phyloP scores from a whole-genome alignment of 1,284 basidiomycete genomes.

The Apiotrichum gracile region DNA sequence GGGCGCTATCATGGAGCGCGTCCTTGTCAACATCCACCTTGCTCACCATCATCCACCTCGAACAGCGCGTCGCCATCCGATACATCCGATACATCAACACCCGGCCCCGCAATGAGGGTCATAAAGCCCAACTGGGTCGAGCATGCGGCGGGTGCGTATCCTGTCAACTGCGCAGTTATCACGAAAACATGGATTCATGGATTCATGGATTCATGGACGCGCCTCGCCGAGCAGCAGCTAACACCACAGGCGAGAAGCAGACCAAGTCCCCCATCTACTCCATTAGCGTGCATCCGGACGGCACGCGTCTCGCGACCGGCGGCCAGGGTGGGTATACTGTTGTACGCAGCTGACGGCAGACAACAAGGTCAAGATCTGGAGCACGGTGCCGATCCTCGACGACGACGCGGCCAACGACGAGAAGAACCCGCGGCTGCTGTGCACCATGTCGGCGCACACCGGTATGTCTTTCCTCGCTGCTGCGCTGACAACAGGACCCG shows the following conservation, averaged over 20 bases:
- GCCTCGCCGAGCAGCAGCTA: neutral
- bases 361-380: conserved; percentile 95
- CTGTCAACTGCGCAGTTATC: neutral
- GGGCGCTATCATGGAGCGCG: too few relatives aligned
- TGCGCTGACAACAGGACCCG: conserved; percentile 56
- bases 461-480: conserved; percentile 47
- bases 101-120: conserved; percentile 34
- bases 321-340: conserved; percentile 56
- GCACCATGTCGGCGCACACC: conserved; percentile 87
- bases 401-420: conserved; percentile 64
- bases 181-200: too few relatives aligned
- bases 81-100: neutral
- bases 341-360: conserved; percentile 49
- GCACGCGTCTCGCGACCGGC: conserved; percentile 90
- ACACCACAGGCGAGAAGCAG: conserved; percentile 47
- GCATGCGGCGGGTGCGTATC: conserved; percentile 28
- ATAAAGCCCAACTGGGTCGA: conserved; percentile 47
- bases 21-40: too few relatives aligned
- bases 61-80: neutral
- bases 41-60: neutral
- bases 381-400: conserved; percentile 83
- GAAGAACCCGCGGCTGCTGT: conserved; percentile 76
- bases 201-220: too few relatives aligned
- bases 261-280: conserved; percentile 86
- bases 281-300: conserved; percentile 89